Evolutionary conservation across 768 basidiomycete genomes (phyloP).

Genomic region (Sistotremastrum niveocremeum): DNA sequence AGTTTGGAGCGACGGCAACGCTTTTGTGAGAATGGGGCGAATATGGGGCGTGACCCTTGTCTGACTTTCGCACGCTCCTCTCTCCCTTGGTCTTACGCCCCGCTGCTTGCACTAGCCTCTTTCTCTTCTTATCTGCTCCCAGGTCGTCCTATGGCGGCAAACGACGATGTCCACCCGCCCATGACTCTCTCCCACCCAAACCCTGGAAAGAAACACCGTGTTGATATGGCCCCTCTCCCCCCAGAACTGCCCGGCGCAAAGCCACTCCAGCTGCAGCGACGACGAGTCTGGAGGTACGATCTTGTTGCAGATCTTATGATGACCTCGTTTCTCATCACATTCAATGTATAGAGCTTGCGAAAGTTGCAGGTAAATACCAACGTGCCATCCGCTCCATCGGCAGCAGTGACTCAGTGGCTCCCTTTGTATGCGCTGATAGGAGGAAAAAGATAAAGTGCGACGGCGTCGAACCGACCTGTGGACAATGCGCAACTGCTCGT

Average conservation of each 20-base stretch:
- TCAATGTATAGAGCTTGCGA: slow-evolving; percentile 44
- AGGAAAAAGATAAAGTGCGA: slow-evolving; percentile 93
- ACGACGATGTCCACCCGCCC: background rate
- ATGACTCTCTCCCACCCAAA: background rate
- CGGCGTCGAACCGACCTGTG: slow-evolving; percentile 75
- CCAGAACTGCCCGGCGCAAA: slow-evolving; percentile 43
- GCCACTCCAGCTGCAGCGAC: slow-evolving; percentile 64
- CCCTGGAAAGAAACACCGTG: slow-evolving; percentile 49
- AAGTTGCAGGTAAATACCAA: slow-evolving; percentile 56
- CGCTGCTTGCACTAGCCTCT: too few relatives aligned
- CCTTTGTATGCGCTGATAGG: slow-evolving; percentile 24
- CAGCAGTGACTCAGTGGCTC: slow-evolving; percentile 5
- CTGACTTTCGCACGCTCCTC: too few relatives aligned
- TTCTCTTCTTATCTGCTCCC: too few relatives aligned
- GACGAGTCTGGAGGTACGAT: slow-evolving; percentile 56
- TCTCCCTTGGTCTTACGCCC: too few relatives aligned
- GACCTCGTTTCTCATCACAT: too few relatives aligned
- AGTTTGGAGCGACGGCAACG: too few relatives aligned
- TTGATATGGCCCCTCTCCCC: slow-evolving; percentile 35
- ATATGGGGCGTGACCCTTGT: too few relatives aligned
- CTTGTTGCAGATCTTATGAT: too few relatives aligned
- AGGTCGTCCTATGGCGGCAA: too few relatives aligned
- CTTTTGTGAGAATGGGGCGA: too few relatives aligned
- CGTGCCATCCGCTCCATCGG: background rate
- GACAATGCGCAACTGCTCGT: slow-evolving; percentile 61